Percentiles rank a stretch among this genome's conserved stretches.
These are phyloP conservation scores for Moesziomyces globuligerus DNA, from an alignment of 1,284 basidiomycete genomes.

Conservation along the genomic window DNA sequence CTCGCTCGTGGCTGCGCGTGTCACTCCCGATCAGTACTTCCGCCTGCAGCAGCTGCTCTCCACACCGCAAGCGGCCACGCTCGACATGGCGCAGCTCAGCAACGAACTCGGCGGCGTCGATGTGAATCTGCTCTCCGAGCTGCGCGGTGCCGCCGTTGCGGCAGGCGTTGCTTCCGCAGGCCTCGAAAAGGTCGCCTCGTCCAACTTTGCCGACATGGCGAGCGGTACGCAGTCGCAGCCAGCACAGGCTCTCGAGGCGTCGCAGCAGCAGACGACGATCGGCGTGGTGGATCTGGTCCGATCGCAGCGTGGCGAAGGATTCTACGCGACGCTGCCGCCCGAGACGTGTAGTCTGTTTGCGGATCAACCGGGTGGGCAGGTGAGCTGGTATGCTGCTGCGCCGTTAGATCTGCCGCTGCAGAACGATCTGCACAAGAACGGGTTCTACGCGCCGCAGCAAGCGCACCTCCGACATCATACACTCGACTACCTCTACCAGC, in stretches of 20 bases:
- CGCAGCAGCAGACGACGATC: constrained; percentile 21
- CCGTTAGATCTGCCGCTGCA: constrained; percentile 52
- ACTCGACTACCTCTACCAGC: constrained; percentile 50
- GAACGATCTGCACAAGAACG: constrained; percentile 43
- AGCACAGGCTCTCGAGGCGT: background rate
- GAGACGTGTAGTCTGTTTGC: constrained; percentile 52
- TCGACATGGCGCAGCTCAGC: constrained; percentile 42
- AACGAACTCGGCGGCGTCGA: constrained; percentile 37
- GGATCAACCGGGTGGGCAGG: constrained; percentile 46
- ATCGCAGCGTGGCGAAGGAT: constrained; percentile 49
- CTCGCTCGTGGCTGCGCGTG: constrained; percentile 30
- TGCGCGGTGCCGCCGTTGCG: constrained; percentile 41
- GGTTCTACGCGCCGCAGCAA: constrained; percentile 40
- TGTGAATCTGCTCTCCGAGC: constrained; percentile 27
- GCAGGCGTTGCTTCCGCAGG: constrained; percentile 34
- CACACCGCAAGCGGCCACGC: constrained; percentile 28
- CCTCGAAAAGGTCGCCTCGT: constrained; percentile 26
- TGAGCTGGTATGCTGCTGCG: constrained; percentile 58
- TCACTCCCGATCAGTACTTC: constrained; percentile 43
- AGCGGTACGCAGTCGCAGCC: constrained; percentile 4
- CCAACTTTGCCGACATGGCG: constrained; percentile 11
- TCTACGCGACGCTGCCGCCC: constrained; percentile 45
- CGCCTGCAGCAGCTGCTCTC: constrained; percentile 44
- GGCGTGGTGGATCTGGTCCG: constrained; percentile 38
- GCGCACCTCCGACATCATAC: constrained; percentile 41